Evolutionary conservation across 768 basidiomycete genomes (phyloP), one percentile per base, ranked within the genome.

Genomic region (Mycena venus): DNA sequence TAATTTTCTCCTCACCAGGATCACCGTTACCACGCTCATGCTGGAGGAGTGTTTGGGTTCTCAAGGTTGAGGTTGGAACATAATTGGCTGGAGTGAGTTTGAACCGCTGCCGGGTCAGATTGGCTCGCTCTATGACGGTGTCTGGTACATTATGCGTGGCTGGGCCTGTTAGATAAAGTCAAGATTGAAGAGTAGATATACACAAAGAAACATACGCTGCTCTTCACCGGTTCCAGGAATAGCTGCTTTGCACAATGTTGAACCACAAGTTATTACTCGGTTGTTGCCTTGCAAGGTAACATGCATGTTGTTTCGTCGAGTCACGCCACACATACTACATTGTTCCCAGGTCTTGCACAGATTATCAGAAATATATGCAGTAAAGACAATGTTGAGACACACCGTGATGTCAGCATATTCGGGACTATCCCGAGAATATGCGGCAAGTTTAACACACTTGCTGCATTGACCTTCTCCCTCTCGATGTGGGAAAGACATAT

Each of bases 241-340:
- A 8, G 6, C 40, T 12, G 63, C 47, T 27, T 27, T 47, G 32
- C 63, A 19, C n/a, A n/a, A n/a, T n/a, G n/a, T n/a, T n/a, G n/a
- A n/a, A n/a, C n/a, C n/a, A n/a, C n/a, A n/a, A n/a, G 63, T 65
- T 2, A 65, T 36, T 19, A 65, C 29, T 2, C 44, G 29, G 11
- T 27, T 51, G 12, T 49, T 40, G 4, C 40, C 47, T 36, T 51
- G 14, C 1, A 65, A 7, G 10, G 29, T 65, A 25, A 11, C n/a
- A 34, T 65, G 63, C 63, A 65, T 51, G 32, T 51, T 51, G n/a
- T 65, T 65, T 40, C 63, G 63, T 47, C 44, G 63, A 40, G 63
- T 65, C 7, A 51, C 32, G 14, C 63, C 31, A 25, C 63, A 65
- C 63, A 65, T 51, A 11, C 23, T 23, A 36, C 63, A 65, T 29